Percentiles rank a stretch among this genome's conserved stretches.
These are phyloP conservation scores for Priceomyces haplophilus DNA, from an alignment of 805 yeast species.

Conservation along the genomic window DNA sequence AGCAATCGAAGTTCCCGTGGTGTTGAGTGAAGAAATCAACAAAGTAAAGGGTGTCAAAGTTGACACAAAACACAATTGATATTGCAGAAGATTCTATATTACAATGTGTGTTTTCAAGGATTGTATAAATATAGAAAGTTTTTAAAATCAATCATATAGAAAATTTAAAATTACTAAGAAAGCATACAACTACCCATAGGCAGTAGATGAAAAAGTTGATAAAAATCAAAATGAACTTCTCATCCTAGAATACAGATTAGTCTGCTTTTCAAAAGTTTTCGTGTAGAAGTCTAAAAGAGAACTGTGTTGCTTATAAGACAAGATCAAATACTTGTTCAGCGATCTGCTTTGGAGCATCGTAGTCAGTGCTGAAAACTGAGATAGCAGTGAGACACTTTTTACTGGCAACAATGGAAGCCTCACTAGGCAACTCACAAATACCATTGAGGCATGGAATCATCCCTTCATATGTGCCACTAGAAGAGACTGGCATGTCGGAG, in stretches of 20 bases:
- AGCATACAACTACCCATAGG: too few relatives aligned
- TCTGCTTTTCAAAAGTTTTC: too few relatives aligned
- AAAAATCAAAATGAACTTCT: too few relatives aligned
- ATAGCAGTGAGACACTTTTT: slow-evolving; percentile 39
- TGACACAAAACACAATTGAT: background rate
- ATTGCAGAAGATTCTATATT: background rate
- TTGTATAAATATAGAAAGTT: background rate
- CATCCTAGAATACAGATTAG: too few relatives aligned
- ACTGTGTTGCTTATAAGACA: background rate
- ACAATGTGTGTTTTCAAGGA: background rate
- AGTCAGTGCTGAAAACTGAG: slow-evolving; percentile 48
- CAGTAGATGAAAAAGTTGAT: too few relatives aligned
- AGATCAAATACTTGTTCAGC: background rate
- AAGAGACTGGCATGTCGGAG: slow-evolving; percentile 9
- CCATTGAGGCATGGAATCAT: slow-evolving; percentile 36
- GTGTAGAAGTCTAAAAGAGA: background rate
- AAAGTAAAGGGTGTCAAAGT: slow-evolving; percentile 35
- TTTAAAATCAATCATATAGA: background rate
- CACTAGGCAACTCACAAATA: slow-evolving; percentile 44
- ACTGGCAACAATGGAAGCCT: slow-evolving; percentile 28
- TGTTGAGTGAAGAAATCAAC: slow-evolving; percentile 41
- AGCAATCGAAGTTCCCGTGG: slow-evolving; percentile 49
- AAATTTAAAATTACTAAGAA: background rate
- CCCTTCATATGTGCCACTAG: background rate
- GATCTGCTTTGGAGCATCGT: slow-evolving; percentile 29